Evolutionary conservation across 164 flowering plant genomes (phyloP).

Genomic region (Brasenia schreberi): DNA sequence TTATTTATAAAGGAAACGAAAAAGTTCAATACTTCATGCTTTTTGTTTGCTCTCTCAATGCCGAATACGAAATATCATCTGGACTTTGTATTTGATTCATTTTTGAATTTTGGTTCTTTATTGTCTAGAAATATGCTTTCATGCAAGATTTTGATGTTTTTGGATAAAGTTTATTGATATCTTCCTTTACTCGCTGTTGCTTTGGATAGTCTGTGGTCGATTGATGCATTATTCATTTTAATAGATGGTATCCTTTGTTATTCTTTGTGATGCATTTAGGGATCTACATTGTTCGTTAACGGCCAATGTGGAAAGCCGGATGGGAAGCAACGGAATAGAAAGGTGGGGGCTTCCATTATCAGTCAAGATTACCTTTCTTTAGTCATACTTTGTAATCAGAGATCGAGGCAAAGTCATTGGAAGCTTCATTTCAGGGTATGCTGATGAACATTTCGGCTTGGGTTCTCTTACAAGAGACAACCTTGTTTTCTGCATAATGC

Average conservation of each 20-base stretch:
- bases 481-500: background rate
- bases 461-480: background rate
- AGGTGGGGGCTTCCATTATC: background rate
- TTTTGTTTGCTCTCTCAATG: background rate
- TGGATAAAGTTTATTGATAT: background rate
- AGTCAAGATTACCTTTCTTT: background rate
- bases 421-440: background rate
- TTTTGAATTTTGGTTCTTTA: too few relatives aligned
- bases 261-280: background rate
- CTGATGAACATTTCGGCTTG: background rate
- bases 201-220: too few relatives aligned
- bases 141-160: background rate
- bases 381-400: background rate
- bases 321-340: background rate
- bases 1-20: too few relatives aligned
- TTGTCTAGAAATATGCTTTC: background rate
- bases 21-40: background rate
- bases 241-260: background rate
- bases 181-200: background rate
- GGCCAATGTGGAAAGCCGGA: background rate
- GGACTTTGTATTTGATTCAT: background rate
- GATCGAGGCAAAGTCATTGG: background rate
- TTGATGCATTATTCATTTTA: too few relatives aligned
- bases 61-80: background rate
- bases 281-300: background rate